These are phyloP conservation scores for Cutaneotrichosporon mucoides DNA, from an alignment of 1,284 basidiomycete species.

Conservation along the genomic window DNA sequence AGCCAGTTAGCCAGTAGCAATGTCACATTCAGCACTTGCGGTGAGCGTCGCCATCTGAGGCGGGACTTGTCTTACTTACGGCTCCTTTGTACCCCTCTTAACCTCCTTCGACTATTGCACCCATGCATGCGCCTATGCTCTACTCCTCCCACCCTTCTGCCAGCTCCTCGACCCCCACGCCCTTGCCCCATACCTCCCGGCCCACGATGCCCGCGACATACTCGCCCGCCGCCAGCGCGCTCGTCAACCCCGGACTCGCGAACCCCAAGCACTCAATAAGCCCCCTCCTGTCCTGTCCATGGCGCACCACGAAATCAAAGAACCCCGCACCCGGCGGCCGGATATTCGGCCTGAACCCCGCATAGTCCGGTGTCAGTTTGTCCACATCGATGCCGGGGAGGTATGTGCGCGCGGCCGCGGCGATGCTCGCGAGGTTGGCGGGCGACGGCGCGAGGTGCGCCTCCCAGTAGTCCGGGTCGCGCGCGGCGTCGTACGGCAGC, in stretches of 20 bases:
- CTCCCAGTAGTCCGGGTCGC: constrained; percentile 70
- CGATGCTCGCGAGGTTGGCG: constrained; percentile 62
- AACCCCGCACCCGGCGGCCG: constrained; percentile 69
- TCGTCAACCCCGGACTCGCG: constrained; percentile 55
- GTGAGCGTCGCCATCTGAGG: too few relatives aligned
- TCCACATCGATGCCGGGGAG: constrained; percentile 65
- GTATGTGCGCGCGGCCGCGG: constrained; percentile 59
- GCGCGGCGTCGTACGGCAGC: constrained; percentile 53
- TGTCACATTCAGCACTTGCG: too few relatives aligned
- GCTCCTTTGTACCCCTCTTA: too few relatives aligned
- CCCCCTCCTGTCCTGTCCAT: constrained; percentile 35
- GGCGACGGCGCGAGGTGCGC: constrained; percentile 64
- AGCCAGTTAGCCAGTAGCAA: too few relatives aligned
- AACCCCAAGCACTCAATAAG: constrained; percentile 53
- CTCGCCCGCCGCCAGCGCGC: constrained; percentile 53
- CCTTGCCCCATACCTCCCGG: constrained; percentile 40
- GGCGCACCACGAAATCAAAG: constrained; percentile 67
- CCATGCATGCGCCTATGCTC: too few relatives aligned
- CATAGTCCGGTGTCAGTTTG: constrained; percentile 79
- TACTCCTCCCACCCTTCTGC: constrained; percentile 19
- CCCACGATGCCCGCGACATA: constrained; percentile 50
- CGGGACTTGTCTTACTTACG: too few relatives aligned
- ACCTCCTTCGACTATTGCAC: too few relatives aligned
- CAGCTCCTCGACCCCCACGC: constrained; percentile 1
- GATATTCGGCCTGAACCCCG: constrained; percentile 87